Conservation (phyloP, 257 asterid species). For the Phtheirospermum japonicum region DNA sequence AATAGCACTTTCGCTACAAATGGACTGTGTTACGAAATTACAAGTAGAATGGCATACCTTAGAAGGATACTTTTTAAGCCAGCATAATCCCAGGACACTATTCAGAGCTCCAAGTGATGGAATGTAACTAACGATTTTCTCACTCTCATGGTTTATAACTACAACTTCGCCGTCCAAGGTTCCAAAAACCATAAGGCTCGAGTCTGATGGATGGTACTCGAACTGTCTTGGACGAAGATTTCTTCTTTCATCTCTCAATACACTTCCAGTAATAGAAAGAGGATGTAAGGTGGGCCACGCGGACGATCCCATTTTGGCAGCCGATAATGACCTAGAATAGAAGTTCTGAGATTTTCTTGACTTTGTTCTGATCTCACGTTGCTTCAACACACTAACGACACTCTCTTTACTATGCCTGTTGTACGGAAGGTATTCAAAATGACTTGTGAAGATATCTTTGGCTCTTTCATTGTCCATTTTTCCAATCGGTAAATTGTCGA, state of each 20-base stretch:
- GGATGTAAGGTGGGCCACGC: conserved; percentile 75
- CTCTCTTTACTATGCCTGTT: conserved; percentile 57
- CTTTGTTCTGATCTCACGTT: conserved; percentile 61
- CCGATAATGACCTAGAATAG: conserved; percentile 80
- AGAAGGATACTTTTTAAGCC: conserved; percentile 78
- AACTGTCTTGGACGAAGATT: conserved; percentile 85
- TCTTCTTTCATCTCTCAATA: conserved; percentile 60
- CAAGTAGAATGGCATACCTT: conserved; percentile 48
- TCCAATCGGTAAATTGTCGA: conserved; percentile 69
- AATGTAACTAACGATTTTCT: conserved; percentile 60
- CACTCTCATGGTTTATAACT: conserved; percentile 81
- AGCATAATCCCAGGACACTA: conserved; percentile 85
- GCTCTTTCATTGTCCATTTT: conserved; percentile 64
- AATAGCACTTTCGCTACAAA: conserved; percentile 20
- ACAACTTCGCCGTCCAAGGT: conserved; percentile 93
- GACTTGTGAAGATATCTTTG: conserved; percentile 39
- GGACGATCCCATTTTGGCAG: conserved; percentile 82
- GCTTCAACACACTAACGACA: conserved; percentile 57
- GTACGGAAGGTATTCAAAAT: conserved; percentile 82
- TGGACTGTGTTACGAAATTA: neutral
- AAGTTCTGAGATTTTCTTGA: conserved; percentile 53
- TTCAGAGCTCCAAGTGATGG: conserved; percentile 90
- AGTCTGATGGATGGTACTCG: conserved; percentile 92
- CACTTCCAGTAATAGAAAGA: conserved; percentile 47
- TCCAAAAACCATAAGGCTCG: conserved; percentile 94